Conservation (phyloP, 768 basidiomycete genomes). For the Mycena amicta region DNA sequence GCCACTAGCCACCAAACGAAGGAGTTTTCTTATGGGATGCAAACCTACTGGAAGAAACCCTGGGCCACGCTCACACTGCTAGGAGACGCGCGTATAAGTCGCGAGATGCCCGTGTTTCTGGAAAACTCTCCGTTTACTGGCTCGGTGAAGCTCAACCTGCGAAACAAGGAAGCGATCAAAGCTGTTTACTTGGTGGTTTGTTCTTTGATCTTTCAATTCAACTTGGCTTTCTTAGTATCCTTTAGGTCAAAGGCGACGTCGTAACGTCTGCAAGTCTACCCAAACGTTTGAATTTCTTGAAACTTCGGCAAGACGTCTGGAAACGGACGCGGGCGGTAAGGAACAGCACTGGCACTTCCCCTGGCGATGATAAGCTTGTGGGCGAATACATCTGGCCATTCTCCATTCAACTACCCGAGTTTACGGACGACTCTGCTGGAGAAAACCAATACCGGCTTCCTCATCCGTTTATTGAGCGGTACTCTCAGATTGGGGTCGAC, state of each 20-base stretch:
- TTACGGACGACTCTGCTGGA: not conserved
- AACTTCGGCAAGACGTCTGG: not conserved
- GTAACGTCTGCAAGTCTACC: not conserved
- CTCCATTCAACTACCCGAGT: slow-evolving; percentile 8
- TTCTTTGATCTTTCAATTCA: not conserved
- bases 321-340: not conserved
- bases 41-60: not conserved
- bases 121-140: not conserved
- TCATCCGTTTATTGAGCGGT: slow-evolving; percentile 9
- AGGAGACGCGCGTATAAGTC: not conserved
- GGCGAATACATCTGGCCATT: slow-evolving; percentile 16
- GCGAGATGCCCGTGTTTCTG: not conserved
- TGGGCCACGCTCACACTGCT: not conserved
- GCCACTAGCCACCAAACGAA: not conserved
- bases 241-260: not conserved
- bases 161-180: not conserved
- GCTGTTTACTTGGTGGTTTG: not conserved
- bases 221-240: not conserved
- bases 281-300: not conserved
- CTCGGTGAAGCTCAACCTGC: not conserved
- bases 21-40: not conserved
- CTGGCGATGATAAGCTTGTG: slow-evolving; percentile 5
- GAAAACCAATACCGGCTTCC: slow-evolving; percentile 9
- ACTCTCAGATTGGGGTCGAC: not conserved
- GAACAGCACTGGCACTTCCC: not conserved